Conservation (phyloP, 2,329 filamentous ascomycete species). For the Neospermospora avenae region DNA sequence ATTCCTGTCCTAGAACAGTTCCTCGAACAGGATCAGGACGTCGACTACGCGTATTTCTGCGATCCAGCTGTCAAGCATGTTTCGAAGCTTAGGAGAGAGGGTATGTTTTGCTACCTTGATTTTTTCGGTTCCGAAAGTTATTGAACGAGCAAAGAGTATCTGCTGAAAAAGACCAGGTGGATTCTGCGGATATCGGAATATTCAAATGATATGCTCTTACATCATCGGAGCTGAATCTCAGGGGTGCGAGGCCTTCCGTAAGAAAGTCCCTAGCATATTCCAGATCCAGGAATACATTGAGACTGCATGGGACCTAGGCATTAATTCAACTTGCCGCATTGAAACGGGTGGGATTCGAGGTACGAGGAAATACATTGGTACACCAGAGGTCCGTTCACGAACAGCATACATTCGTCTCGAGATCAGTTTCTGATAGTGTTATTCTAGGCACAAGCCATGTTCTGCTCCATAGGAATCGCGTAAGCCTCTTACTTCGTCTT, state of each 20-base stretch:
- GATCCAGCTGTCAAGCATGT: conserved; percentile 73
- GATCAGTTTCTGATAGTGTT: conserved; percentile 5
- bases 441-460: conserved; percentile 71
- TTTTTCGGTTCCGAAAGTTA: background rate
- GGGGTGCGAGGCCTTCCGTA: conserved; percentile 58
- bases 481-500: conserved; percentile 38
- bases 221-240: conserved; percentile 57
- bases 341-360: conserved; percentile 85
- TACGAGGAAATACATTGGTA: conserved; percentile 96
- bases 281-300: conserved; percentile 85
- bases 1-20: conserved; percentile 61
- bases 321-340: conserved; percentile 68
- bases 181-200: conserved; percentile 94
- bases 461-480: conserved; percentile 65
- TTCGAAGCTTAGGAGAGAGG: conserved; percentile 75
- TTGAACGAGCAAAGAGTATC: background rate
- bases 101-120: conserved; percentile 35
- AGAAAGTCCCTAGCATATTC: conserved; percentile 70
- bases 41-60: conserved; percentile 75
- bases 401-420: background rate
- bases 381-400: conserved; percentile 67
- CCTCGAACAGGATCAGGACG: conserved; percentile 60
- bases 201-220: conserved; percentile 85
- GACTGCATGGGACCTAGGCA: conserved; percentile 79
- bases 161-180: conserved; percentile 51